Base-by-base conservation (phyloP, 1,139 yeast genomes). In the Tardiomyces depauwii region DNA sequence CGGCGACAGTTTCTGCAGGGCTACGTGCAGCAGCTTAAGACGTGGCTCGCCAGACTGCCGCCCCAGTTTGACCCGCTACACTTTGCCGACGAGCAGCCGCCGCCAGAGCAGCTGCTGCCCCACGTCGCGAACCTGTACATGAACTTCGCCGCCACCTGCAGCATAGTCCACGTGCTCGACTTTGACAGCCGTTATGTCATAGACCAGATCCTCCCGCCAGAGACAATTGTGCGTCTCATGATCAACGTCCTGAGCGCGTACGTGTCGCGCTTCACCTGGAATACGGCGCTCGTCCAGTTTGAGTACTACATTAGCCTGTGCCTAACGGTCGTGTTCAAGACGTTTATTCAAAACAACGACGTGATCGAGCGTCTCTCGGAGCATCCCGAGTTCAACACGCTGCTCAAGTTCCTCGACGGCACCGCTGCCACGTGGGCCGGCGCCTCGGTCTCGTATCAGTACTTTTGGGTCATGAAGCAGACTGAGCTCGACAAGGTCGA, bases 51-150 rank as follows among this genome's bases (percentile, higher is more conserved):
- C 14, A 19, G 42, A 12, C 41, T 47, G 40, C 53, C 52, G 11
- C 42, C 42, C 5, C 53, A 51, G 39, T 45, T 47, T 21, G 41
- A 43, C 41, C 45, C 42, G 38, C 27, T 48, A 16, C 44, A 50
- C 23, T 41, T 50, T 14, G 40, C 41, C 16, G 14, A 21, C 46
- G 13, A 33, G 38, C 16, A 18, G 39, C 28, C 11, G 16, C 36
- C 36, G n/a, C 10, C 16, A 30, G 25, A 21, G 25, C 44, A 40
- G 21, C 40, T 51, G 18, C 41, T 48, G 18, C 55, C 55, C 12
- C 54, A 51, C 32, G 40, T 43, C 13, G 53, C 54, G 18, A 50
- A 51, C 41, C 43, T 51, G 42, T 43, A 49, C 23, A 40, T 51
- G 40, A 47, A 47, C n/a, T 49, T 44, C 43, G 46, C 48, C 21